Evolutionary conservation across 148 eudicot species (phyloP).

Genomic region (Chenopodium suecicum): DNA sequence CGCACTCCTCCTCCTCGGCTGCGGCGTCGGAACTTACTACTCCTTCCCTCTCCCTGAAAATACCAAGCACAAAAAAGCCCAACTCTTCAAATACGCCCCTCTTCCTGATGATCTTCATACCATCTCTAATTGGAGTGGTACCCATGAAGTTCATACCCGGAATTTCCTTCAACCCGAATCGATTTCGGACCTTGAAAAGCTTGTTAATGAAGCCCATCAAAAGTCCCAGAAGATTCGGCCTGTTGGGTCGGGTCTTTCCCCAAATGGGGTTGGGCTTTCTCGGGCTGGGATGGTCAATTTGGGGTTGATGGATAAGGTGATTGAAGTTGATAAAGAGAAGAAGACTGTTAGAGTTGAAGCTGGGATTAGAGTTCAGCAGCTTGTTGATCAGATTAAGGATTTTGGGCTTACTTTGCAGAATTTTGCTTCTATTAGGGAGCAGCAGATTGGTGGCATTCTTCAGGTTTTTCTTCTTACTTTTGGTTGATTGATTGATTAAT

Average conservation of each 20-base stretch:
- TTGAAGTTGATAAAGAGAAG: constrained; percentile 77
- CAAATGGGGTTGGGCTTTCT: constrained; percentile 91
- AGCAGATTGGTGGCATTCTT: constrained; percentile 93
- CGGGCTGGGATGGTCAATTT: constrained; percentile 88
- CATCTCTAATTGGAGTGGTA: constrained; percentile 85
- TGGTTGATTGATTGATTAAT: neutral
- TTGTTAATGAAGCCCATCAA: constrained; percentile 46
- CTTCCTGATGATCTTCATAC: constrained; percentile 83
- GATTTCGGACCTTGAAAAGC: constrained; percentile 41
- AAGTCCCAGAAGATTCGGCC: constrained; percentile 72
- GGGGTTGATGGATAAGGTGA: constrained; percentile 77
- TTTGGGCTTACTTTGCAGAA: constrained; percentile 88
- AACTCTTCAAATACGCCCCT: constrained; percentile 81
- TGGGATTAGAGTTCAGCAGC: constrained; percentile 83
- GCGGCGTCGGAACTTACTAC: constrained; percentile 82
- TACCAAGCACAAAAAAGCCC: constrained; percentile 85
- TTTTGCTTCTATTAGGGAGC: constrained; percentile 89
- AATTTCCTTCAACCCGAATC: constrained; percentile 70
- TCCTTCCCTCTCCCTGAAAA: constrained; percentile 83
- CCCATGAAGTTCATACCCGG: constrained; percentile 79
- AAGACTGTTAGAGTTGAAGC: constrained; percentile 80
- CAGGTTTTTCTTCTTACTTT: constrained; percentile 44
- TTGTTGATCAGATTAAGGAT: constrained; percentile 84
- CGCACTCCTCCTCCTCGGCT: constrained; percentile 57
- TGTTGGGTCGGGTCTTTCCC: constrained; percentile 79